phyloP scores from a whole-genome alignment of 805 yeast genomes.

The Brettanomyces bruxellensis region DNA sequence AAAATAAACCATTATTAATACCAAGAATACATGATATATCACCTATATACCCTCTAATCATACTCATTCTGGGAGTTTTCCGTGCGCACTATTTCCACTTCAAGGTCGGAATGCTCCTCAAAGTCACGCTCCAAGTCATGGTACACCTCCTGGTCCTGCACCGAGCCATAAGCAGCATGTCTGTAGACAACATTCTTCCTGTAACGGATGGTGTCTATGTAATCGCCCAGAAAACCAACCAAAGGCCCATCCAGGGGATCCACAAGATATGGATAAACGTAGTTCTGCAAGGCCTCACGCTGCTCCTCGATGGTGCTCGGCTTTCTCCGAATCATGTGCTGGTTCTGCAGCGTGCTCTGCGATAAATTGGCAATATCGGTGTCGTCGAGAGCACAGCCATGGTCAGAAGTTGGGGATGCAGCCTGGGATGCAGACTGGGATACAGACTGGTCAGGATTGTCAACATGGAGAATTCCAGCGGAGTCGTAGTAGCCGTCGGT shows the following conservation, averaged over 20 bases:
- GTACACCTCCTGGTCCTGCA: conserved; percentile 1
- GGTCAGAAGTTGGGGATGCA: neutral
- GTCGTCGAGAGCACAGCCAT: neutral
- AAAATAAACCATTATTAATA: too few species aligned
- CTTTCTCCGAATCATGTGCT: conserved; percentile 22
- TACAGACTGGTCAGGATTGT: neutral
- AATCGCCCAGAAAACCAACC: conserved; percentile 48
- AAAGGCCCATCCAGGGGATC: conserved; percentile 47
- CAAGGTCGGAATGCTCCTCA: conserved; percentile 1
- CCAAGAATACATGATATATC: neutral
- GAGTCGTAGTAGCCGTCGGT: conserved; percentile 1
- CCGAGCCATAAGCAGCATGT: neutral
- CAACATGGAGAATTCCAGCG: neutral
- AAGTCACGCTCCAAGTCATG: neutral
- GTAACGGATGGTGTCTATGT: conserved; percentile 32
- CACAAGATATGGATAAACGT: conserved; percentile 38
- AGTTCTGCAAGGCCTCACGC: conserved; percentile 40
- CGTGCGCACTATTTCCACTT: conserved; percentile 12
- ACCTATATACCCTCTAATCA: conserved; percentile 3
- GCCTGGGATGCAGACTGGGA: neutral
- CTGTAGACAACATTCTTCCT: neutral
- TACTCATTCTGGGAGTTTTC: conserved; percentile 15
- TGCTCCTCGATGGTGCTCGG: conserved; percentile 50
- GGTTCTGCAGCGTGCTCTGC: neutral
- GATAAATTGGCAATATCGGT: neutral